phyloP scores from a whole-genome alignment of 306 rosid species.

The Glycine soja region DNA sequence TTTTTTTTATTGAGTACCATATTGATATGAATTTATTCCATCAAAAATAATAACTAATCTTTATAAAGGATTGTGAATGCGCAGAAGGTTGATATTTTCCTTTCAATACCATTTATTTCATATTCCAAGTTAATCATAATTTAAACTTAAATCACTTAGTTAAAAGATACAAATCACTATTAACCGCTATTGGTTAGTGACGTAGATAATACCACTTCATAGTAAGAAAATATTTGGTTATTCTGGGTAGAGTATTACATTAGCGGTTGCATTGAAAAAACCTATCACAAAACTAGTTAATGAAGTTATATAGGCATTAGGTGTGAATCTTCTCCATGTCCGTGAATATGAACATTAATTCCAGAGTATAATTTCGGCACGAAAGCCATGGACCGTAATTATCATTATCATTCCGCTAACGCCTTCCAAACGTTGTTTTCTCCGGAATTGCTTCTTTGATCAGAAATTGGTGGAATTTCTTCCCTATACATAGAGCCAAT shows the following conservation, averaged over 20 bases:
- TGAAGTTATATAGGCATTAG: not conserved
- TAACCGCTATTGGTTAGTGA: too few species aligned
- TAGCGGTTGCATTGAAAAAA: not conserved
- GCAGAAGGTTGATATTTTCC: too few species aligned
- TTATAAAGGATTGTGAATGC: too few species aligned
- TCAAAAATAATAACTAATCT: too few species aligned
- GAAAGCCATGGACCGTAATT: slow-evolving; percentile 28
- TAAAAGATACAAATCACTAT: too few species aligned
- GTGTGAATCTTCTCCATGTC: not conserved
- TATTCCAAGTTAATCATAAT: too few species aligned
- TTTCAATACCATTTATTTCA: too few species aligned
- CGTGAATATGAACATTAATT: not conserved
- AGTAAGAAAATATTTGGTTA: not conserved
- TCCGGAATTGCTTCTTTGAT: slow-evolving; percentile 7
- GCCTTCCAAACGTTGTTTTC: not conserved
- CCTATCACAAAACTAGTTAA: not conserved
- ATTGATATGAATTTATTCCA: too few species aligned
- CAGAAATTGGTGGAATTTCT: not conserved
- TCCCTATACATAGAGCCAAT: not conserved
- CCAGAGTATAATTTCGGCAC: slow-evolving; percentile 15
- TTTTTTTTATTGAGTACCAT: too few species aligned
- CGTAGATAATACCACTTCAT: not conserved
- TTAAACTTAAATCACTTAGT: too few species aligned
- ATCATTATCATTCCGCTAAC: slow-evolving; percentile 26
- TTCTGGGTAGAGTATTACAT: not conserved